Evolutionary conservation across 2,329 filamentous ascomycete species (phyloP), one percentile per base, ranked within the genome.

Genomic region (Penicillium sclerotigenum): DNA sequence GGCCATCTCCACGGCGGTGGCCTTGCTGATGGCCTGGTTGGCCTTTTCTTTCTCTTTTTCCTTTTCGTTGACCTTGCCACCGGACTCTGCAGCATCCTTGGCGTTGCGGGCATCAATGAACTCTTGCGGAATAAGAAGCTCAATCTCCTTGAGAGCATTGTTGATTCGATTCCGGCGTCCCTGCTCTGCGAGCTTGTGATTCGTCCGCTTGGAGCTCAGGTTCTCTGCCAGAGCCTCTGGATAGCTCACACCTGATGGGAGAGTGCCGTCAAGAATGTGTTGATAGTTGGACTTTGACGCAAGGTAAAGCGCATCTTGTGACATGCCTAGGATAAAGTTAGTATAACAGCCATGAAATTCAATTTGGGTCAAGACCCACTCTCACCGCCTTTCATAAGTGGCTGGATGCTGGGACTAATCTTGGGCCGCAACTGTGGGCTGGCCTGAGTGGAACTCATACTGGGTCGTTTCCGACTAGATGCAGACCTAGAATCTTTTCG

Each of bases 241-340:
- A 65, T 97, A 97, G 1, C 88, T 89, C 13, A 97, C 88, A 13
- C 93, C 93, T 0, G 92, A 92, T 0, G 97, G 85, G 54, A 88
- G 87, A 48, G 91, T 97, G 47, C 94, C 94, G 71, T 97, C 94
- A 11, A 99, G 77, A 36, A 99, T 94, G 66, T 97, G 96, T 68
- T 97, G 93, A 68, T 99, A 99, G 69, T 99, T 99, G 2, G 93
- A 97, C 72, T 97, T 97, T 16, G 90, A 91, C 34, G 92, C 90
- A 28, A 99, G 81, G 42, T 97, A 82, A 28, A 91, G 82, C n/a
- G 86, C 84, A 56, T 86, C 82, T 34, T 82, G 80, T 20, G 82
- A 77, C 16, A 83, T 71, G 34, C 75, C 75, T 75, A 65, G 60
- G 5, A 55, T 24, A 36, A 47, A 37, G 47, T 58, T 48, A 56